A percentile compares a stretch with the other conserved stretches of the same genome.
These are phyloP conservation scores for Cercospora sojina DNA, from an alignment of 2,329 filamentous ascomycete species.

Conservation along the genomic window DNA sequence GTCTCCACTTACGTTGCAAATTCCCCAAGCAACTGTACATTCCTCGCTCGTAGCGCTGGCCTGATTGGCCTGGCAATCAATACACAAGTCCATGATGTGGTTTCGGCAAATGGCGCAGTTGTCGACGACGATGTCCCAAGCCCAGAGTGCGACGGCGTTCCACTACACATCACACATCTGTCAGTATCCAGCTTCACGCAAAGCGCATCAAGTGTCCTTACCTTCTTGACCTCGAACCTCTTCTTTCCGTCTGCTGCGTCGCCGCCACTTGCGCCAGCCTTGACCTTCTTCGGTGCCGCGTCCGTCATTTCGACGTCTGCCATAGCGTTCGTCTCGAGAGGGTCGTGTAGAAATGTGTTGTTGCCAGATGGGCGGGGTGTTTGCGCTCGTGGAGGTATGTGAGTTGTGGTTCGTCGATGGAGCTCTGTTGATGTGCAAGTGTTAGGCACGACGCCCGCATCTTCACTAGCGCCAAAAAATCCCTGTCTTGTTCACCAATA, in stretches of 20 bases:
- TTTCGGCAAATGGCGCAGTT: conserved; percentile 99
- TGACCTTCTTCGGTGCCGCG: conserved; percentile 60
- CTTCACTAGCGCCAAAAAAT: neutral
- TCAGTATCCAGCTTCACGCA: neutral
- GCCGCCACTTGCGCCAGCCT: conserved; percentile 53
- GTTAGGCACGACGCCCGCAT: neutral
- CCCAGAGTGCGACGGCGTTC: conserved; percentile 98
- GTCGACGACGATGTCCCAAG: conserved; percentile 99
- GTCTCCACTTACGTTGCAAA: conserved; percentile 83
- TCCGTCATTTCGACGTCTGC: conserved; percentile 97
- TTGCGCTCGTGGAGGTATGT: neutral
- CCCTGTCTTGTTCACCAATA: neutral
- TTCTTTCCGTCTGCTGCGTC: conserved; percentile 69
- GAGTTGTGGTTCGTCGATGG: neutral
- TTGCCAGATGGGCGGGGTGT: neutral
- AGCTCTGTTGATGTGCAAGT: neutral
- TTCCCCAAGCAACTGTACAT: conserved; percentile 98
- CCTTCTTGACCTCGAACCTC: conserved; percentile 99
- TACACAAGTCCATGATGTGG: conserved; percentile 99
- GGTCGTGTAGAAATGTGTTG: neutral
- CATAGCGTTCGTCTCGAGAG: conserved; percentile 55
- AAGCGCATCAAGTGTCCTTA: conserved; percentile 42
- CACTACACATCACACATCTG: conserved; percentile 60
- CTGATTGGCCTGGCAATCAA: conserved; percentile 98
- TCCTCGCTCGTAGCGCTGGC: conserved; percentile 96